These are phyloP conservation scores for Klebsormidium nitens DNA, from an alignment of 139 green algal species.

Conservation along the genomic window DNA sequence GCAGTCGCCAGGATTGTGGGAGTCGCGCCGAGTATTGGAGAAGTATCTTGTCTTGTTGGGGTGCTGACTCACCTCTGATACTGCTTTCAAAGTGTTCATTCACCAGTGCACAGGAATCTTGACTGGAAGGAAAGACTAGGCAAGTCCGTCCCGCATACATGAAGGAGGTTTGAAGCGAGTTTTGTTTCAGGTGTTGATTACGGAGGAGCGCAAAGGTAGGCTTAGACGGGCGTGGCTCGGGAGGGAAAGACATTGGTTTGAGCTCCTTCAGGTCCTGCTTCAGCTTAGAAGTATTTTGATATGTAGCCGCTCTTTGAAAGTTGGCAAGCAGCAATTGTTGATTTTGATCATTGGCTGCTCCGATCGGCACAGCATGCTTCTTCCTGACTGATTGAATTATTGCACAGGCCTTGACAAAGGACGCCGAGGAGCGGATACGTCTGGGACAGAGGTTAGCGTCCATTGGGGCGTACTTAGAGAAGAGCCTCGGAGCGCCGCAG, in stretches of 20 bases:
- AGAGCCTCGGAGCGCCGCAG: conserved; percentile 64
- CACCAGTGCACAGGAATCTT: no score
- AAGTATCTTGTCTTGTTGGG: no score
- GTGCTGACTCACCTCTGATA: no score
- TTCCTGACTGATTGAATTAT: not conserved
- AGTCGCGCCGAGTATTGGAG: no score
- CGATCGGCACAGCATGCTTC: not conserved
- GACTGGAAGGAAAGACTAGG: no score
- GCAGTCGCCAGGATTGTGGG: no score
- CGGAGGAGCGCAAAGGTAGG: not conserved
- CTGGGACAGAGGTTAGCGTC: conserved; percentile 50
- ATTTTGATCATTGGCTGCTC: not conserved
- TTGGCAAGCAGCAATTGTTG: not conserved
- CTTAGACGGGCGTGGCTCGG: not conserved
- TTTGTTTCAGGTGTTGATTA: not conserved
- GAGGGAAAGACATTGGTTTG: not conserved
- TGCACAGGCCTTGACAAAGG: conserved; percentile 52
- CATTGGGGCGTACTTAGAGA: conserved; percentile 62
- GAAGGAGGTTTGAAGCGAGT: not conserved
- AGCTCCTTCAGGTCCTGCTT: not conserved
- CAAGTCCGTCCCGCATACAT: not conserved
- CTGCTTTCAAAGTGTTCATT: no score
- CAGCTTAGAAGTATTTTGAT: not conserved
- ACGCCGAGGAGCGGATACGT: conserved; percentile 34
- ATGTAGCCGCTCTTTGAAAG: not conserved